Conservation (phyloP, 768 basidiomycete species). For the Nidula microcarpa region DNA sequence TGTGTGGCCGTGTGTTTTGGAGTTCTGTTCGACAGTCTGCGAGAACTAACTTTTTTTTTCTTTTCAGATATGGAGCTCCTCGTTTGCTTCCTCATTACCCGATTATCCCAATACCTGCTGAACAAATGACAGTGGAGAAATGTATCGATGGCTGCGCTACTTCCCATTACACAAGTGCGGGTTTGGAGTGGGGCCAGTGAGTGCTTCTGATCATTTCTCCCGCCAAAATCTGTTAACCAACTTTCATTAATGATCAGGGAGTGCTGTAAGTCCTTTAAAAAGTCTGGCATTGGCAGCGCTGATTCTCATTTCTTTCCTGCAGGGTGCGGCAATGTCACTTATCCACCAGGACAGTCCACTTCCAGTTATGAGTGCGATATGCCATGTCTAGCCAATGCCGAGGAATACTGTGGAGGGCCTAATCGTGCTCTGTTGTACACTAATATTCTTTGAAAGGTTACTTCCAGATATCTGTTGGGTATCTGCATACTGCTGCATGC, state of each 20-base stretch:
- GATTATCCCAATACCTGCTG: slow-evolving; percentile 5
- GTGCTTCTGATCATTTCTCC: not conserved
- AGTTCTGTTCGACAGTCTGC: not conserved
- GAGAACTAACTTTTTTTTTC: not conserved
- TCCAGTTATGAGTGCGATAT: slow-evolving; percentile 5
- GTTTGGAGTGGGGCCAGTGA: slow-evolving; percentile 14
- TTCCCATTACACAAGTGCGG: slow-evolving; percentile 11
- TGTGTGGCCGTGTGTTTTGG: slow-evolving; percentile 3
- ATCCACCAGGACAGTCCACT: slow-evolving; percentile 4
- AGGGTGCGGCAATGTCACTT: slow-evolving; percentile 10
- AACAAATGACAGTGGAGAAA: slow-evolving; percentile 14
- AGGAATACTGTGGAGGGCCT: slow-evolving; percentile 13
- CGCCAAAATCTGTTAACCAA: not conserved
- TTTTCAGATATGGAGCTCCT: not conserved
- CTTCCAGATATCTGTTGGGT: not conserved
- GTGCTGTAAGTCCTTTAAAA: slow-evolving; percentile 9
- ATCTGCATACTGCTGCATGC: not conserved
- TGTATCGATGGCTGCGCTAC: slow-evolving; percentile 13
- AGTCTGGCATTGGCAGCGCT: not conserved
- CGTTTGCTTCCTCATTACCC: slow-evolving; percentile 9
- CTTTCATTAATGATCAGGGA: not conserved
- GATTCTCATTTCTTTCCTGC: not conserved
- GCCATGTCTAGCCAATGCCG: slow-evolving; percentile 13
- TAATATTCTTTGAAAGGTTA: not conserved
- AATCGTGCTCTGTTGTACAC: not conserved